Evolutionary conservation across 1,139 yeast species (phyloP).

Genomic region (Scheffersomyces lignicola): DNA sequence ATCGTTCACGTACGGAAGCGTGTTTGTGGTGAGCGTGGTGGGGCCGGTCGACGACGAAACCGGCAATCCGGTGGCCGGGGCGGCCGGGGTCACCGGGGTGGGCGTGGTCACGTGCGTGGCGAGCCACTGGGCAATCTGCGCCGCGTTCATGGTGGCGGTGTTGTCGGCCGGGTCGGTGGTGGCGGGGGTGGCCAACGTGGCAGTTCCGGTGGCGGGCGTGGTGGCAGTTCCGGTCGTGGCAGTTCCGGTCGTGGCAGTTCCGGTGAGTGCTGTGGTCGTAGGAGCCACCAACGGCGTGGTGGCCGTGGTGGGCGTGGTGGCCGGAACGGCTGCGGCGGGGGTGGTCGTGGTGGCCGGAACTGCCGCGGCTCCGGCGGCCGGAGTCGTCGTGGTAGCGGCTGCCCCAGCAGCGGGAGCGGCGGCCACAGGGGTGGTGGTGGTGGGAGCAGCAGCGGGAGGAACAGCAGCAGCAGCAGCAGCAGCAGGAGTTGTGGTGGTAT

Average conservation of each 20-base stretch:
- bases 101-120: constrained; percentile 10
- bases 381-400: constrained; percentile 11
- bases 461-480: constrained; percentile 13
- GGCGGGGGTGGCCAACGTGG: constrained; percentile 4
- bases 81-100: constrained; percentile 12
- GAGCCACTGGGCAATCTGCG: constrained; percentile 11
- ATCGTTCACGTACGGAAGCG: constrained; percentile 1
- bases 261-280: constrained; percentile 9
- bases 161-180: constrained; percentile 5
- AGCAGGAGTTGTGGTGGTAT: constrained; percentile 12
- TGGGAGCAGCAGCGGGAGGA: constrained; percentile 12
- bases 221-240: constrained; percentile 4
- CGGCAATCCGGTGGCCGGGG: no score
- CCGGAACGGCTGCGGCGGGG: constrained; percentile 9
- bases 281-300: constrained; percentile 9
- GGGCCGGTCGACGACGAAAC: constrained; percentile 12
- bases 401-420: constrained; percentile 12
- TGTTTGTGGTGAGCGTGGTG: constrained; percentile 10
- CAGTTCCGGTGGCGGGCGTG: constrained; percentile 4
- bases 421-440: constrained; percentile 13
- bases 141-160: constrained; percentile 15
- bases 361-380: constrained; percentile 10
- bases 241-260: constrained; percentile 9
- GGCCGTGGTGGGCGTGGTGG: constrained; percentile 9
- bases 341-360: constrained; percentile 9